Evolutionary conservation across 2,329 filamentous ascomycete species (phyloP).

Genomic region (Microthyrium microscopicum): DNA sequence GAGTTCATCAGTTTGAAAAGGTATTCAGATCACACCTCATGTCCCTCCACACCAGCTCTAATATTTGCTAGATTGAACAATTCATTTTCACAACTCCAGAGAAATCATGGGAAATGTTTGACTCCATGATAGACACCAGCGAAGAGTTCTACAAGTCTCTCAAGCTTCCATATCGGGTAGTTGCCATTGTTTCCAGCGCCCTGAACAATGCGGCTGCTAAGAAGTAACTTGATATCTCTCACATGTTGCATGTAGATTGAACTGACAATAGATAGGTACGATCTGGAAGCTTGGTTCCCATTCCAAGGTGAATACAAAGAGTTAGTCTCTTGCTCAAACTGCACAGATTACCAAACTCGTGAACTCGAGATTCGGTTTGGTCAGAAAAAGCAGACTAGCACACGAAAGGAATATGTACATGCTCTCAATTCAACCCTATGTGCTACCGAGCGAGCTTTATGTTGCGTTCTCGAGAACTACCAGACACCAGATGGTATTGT

Average conservation of each 20-base stretch:
- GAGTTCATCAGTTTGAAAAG: slow-evolving; percentile 97
- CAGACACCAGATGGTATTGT: slow-evolving; percentile 69
- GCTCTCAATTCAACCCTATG: slow-evolving; percentile 72
- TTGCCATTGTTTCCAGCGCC: slow-evolving; percentile 90
- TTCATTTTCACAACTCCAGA: slow-evolving; percentile 71
- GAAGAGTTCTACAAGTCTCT: slow-evolving; percentile 94
- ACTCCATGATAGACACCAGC: slow-evolving; percentile 77
- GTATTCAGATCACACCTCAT: slow-evolving; percentile 20
- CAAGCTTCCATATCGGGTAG: slow-evolving; percentile 75
- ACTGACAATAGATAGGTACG: slow-evolving; percentile 60
- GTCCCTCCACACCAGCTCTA: slow-evolving; percentile 16
- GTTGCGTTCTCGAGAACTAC: slow-evolving; percentile 93
- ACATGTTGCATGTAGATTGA: background rate
- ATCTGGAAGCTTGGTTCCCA: slow-evolving; percentile 92
- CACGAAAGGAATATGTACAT: slow-evolving; percentile 85
- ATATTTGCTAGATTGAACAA: slow-evolving; percentile 54
- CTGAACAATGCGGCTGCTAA: slow-evolving; percentile 78
- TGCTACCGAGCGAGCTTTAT: slow-evolving; percentile 73
- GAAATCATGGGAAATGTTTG: slow-evolving; percentile 83
- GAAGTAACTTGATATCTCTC: slow-evolving; percentile 38
- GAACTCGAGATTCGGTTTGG: slow-evolving; percentile 88
- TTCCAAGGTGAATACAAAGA: slow-evolving; percentile 89
- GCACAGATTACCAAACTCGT: slow-evolving; percentile 91
- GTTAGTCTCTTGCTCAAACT: slow-evolving; percentile 93
- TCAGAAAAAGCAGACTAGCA: slow-evolving; percentile 44